Base-by-base conservation (phyloP, 768 basidiomycete genomes). In the Mrakia hoshinonis region DNA sequence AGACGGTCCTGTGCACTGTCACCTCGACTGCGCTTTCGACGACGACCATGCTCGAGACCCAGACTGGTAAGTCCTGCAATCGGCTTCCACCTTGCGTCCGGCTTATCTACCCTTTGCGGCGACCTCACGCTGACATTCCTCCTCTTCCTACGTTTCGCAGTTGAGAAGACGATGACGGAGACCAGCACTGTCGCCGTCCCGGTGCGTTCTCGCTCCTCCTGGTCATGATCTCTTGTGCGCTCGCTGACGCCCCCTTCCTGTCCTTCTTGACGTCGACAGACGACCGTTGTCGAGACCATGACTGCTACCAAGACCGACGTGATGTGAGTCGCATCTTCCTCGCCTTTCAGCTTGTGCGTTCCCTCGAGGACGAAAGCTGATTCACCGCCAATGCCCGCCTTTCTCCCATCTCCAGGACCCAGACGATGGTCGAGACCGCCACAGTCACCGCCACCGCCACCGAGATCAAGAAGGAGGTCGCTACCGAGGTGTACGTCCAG, bases 141-240 rank as follows among this genome's bases (percentile, higher is more conserved):
- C 43, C 6, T 43, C 43, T 15, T 43, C 7, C 6, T 43, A 7
- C 15, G 15, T 43, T 15, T 43, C 15, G 43, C 43, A 43, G 43
- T 43, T 15, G 43, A 43, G 43, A 43, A 43, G 43, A 61, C 58
- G 36, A 61, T 61, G 58, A 61, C 58, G 7, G 58, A 61, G 1
- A 61, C 58, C 5, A 20, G 31, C 26, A 61, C 58, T 36, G 34
- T 61, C 58, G 58, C 58, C 4, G 58, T 61, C n/a, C 58, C 58
- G 31, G 58, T 61, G 10, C 12, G 58, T 39, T 31, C 58, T 12
- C 31, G 20, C 34, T n/a, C 58, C 22, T 5, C 31, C 18, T 7
- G 31, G 15, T 10, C 3, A 22, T 31, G 26, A 58, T 55, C 58
- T n/a, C n/a, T n/a, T n/a, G n/a, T n/a, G n/a, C n/a, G n/a, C n/a